Evolutionary conservation across 1,139 yeast genomes (phyloP).

Genomic region (Yamadazyma sp.): DNA sequence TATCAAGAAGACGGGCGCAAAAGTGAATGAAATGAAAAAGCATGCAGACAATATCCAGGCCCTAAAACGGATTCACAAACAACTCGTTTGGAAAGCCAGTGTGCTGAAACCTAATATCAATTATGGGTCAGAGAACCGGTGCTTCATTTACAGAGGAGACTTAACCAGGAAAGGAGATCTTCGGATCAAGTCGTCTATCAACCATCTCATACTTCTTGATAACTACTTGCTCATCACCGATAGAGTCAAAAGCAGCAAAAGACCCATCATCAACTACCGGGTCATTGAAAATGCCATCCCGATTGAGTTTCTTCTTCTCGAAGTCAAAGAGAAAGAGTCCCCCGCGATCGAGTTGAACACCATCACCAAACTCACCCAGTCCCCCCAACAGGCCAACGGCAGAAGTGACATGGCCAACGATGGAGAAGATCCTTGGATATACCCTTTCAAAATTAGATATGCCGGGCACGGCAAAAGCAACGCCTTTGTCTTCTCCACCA

Average conservation of each 20-base stretch:
- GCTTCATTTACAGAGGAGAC: conserved; percentile 60
- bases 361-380: conserved; percentile 19
- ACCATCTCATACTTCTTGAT: conserved; percentile 66
- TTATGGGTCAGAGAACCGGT: conserved; percentile 56
- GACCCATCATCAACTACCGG: conserved; percentile 31
- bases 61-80: conserved; percentile 46
- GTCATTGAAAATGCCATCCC: conserved; percentile 63
- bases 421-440: conserved; percentile 40
- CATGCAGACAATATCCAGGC: conserved; percentile 55
- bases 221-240: conserved; percentile 74
- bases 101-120: conserved; percentile 47
- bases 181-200: conserved; percentile 51
- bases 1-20: conserved; percentile 36
- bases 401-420: conserved; percentile 14
- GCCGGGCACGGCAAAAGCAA: conserved; percentile 47
- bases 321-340: conserved; percentile 36
- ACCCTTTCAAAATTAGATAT: conserved; percentile 40
- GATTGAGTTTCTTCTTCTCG: conserved; percentile 56
- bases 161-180: conserved; percentile 62
- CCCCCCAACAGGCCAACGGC: conserved; percentile 19
- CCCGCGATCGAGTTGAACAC: conserved; percentile 22
- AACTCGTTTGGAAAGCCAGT: conserved; percentile 48
- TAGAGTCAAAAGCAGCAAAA: conserved; percentile 25
- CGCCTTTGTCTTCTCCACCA: conserved; percentile 57
- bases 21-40: conserved; percentile 52